Base-by-base conservation (phyloP, 345 rosid genomes). In the Abelmoschus esculentus region DNA sequence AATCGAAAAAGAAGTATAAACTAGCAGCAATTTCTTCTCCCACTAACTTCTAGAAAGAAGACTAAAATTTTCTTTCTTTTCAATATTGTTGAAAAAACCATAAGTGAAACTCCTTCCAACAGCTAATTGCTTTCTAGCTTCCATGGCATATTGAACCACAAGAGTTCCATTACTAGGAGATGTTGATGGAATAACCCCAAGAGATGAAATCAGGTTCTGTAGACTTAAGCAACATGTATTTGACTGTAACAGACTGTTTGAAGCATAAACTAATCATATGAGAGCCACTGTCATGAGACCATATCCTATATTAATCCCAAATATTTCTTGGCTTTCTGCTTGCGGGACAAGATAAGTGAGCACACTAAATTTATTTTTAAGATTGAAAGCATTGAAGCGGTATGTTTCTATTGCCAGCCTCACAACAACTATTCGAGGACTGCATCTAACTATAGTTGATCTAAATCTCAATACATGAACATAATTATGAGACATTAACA, bases 241-340 rank as follows among this genome's bases (percentile, higher is more conserved):
- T 72, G 91, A 82, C 63, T 84, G 71, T 67, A 83, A 63, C 11
- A 83, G 86, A 73, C 76, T 86, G 75, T 80, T 84, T 78, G 97
- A 86, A 53, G 92, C 89, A 82, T 90, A 95, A 38, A 96, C 99
- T 76, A 95, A 75, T 98, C 98, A 95, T 82, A 93, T 88, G 52
- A 91, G 89, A 75, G 96, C 98, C 72, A 95, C 93, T 75, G 98
- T 90, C 96, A 95, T 86, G 52, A 96, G 96, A 77, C 99, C 99
- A 80, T 88, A 88, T 58, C 96, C 96, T 65, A 88, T 76, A 77
- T 87, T 90, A 34, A 86, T 85, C 66, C 90, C 83, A 75, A 84
- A 73, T 11, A 82, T 81, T 73, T 86, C 95, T 82, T 85, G 97
- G 52, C 52, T n/a, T 74, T 89, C 88, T 71, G 81, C 82, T 71